phyloP scores from a whole-genome alignment of 495 filamentous ascomycete genomes.

The Tuber borchii region DNA sequence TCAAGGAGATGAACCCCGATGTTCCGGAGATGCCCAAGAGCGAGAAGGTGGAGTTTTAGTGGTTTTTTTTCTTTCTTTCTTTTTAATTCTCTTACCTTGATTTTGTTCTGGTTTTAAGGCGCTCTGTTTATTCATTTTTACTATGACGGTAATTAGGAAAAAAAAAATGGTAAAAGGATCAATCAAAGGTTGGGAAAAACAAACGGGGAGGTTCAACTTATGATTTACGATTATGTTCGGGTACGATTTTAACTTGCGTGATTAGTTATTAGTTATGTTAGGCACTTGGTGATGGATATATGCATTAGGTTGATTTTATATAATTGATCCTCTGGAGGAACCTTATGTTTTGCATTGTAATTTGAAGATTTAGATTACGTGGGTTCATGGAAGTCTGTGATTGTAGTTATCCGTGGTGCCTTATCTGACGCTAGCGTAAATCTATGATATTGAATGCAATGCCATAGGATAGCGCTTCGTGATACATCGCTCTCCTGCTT shows the following conservation, averaged over 20 bases:
- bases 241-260: not conserved
- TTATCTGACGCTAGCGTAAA: too few species aligned
- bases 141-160: not conserved
- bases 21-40: not conserved
- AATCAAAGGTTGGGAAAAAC: not conserved
- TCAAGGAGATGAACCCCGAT: not conserved
- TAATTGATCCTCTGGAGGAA: not conserved
- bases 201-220: not conserved
- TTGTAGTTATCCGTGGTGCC: not conserved
- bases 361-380: not conserved
- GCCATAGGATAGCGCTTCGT: not conserved
- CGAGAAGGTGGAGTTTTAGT: not conserved
- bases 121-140: not conserved
- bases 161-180: slow-evolving; percentile 1
- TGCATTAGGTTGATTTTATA: not conserved
- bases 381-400: not conserved
- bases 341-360: not conserved
- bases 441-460: not conserved
- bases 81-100: not conserved
- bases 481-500: not conserved
- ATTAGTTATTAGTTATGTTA: not conserved
- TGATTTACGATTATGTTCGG: not conserved
- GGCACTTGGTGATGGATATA: not conserved
- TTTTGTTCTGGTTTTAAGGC: not conserved
- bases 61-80: not conserved